These are phyloP conservation scores for Phytophthora hibernalis DNA, from an alignment of 352 stramenopile species.

Conservation along the genomic window DNA sequence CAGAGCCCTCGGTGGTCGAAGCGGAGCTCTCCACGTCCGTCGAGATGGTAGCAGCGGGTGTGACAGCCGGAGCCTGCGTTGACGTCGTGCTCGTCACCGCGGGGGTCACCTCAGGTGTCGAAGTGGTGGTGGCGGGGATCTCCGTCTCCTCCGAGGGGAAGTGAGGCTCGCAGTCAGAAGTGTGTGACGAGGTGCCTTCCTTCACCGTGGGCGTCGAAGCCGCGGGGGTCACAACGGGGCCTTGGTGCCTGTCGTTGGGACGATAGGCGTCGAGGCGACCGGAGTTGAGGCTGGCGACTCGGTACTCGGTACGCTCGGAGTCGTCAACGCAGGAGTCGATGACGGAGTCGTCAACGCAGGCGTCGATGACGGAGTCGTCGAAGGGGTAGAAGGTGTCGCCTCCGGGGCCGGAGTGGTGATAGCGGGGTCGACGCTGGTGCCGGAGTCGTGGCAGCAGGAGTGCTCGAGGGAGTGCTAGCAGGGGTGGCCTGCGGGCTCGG, in stretches of 20 bases:
- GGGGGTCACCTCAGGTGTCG: constrained; percentile 19
- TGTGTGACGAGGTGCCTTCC: constrained; percentile 21
- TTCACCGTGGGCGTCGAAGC: constrained; percentile 13
- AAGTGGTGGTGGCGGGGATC: constrained; percentile 13
- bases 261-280: constrained; percentile 8
- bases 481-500: not conserved
- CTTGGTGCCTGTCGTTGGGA: constrained; percentile 17
- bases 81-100: constrained; percentile 14
- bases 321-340: not conserved
- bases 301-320: not conserved
- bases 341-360: not conserved
- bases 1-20: constrained; percentile 6
- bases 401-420: not conserved
- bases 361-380: not conserved
- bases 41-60: constrained; percentile 10
- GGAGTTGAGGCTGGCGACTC: constrained; percentile 7
- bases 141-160: constrained; percentile 40
- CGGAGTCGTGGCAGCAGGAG: constrained; percentile 7
- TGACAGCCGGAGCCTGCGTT: constrained; percentile 5
- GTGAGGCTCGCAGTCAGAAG: constrained; percentile 43
- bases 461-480: constrained; percentile 10
- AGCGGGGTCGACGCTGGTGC: not conserved
- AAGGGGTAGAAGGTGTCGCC: constrained; percentile 8
- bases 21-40: constrained; percentile 17
- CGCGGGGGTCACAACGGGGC: constrained; percentile 1